Base-by-base conservation (phyloP, 441 rosid genomes). In the Geranium incanum region DNA sequence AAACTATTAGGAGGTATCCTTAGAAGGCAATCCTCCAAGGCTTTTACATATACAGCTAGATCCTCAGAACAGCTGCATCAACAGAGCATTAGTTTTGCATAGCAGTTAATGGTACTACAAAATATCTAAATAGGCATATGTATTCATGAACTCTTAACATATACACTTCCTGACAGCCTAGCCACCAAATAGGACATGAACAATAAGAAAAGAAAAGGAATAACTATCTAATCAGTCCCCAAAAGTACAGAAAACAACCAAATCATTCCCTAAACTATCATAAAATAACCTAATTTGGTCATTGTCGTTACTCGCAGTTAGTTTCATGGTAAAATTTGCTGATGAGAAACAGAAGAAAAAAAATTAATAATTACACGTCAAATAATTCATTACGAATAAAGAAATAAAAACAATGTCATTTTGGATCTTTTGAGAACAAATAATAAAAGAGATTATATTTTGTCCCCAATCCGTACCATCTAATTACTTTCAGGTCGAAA, bases 1-100 rank as follows among this genome's bases (percentile, higher is more conserved):
- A 94, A 84, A 75, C 92, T 84, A 79, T 90, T 84, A 63, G 99
- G 90, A 68, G 97, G 93, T 78, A 94, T 90, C 69, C 81, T 85
- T 52, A 85, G 79, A 78, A 89, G 91, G 76, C 90, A 76, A 43
- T 88, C 88, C 79, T 81, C 84, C 81, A 92, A 80, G 72, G 97
- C 99, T 83, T 86, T 82, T 71, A 83, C 80, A 77, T 94, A 92
- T 64, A 84, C 84, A 38, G 70, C 77, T 77, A 92, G 92, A 78
- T 94, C 99, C 76, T 90, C 89, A 0, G 75, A 57, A 78, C 87
- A 87, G 72, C 98, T 92, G 80, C 80, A 78, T 43, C 70, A 67
- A 70, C 43, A 72, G 73, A 71, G 6, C 59, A 80, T 36, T 43
- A 71, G 69, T 23, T 74, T 3, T 21, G 33, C 28, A 67, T 18